A percentile compares a stretch with the other conserved stretches of the same genome.
These are phyloP conservation scores for Sherardia arvensis DNA, from an alignment of 257 asterid genomes.

Conservation along the genomic window DNA sequence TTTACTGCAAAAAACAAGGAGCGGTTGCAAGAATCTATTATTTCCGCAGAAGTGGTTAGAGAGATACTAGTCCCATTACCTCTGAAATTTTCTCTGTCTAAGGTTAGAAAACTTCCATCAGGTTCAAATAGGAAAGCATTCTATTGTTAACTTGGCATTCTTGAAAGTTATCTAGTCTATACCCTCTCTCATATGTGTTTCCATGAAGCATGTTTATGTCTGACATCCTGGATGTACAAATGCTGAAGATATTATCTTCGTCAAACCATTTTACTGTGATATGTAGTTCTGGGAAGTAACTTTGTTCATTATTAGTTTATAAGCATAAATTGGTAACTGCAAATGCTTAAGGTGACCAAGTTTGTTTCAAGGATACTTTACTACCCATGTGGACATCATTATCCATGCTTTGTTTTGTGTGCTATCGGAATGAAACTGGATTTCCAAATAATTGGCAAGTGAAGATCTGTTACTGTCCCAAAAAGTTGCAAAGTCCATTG, in stretches of 20 bases:
- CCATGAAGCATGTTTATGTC: not conserved
- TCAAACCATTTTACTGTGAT: not conserved
- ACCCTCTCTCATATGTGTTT: not conserved
- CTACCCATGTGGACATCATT: too few species aligned
- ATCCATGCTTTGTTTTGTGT: not conserved
- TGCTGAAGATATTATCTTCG: not conserved
- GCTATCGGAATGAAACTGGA: not conserved
- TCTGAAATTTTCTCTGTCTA: constrained; percentile 34
- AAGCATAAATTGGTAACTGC: not conserved
- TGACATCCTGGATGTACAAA: too few species aligned
- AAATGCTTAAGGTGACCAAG: not conserved
- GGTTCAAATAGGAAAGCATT: not conserved
- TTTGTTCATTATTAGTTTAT: not conserved
- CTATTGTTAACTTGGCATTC: too few species aligned
- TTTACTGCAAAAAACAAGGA: constrained; percentile 30
- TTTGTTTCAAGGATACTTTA: too few species aligned
- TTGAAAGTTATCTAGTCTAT: not conserved
- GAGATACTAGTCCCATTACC: constrained; percentile 17
- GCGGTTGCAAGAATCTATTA: constrained; percentile 31
- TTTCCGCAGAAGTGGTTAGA: constrained; percentile 23
- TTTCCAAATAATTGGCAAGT: too few species aligned
- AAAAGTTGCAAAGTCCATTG: too few species aligned
- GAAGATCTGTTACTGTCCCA: not conserved
- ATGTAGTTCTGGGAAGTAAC: not conserved
- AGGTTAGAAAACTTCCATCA: constrained; percentile 33